Evolutionary conservation across 2,329 filamentous ascomycete genomes (phyloP).

Genomic region (Lachnellula subtilissima): DNA sequence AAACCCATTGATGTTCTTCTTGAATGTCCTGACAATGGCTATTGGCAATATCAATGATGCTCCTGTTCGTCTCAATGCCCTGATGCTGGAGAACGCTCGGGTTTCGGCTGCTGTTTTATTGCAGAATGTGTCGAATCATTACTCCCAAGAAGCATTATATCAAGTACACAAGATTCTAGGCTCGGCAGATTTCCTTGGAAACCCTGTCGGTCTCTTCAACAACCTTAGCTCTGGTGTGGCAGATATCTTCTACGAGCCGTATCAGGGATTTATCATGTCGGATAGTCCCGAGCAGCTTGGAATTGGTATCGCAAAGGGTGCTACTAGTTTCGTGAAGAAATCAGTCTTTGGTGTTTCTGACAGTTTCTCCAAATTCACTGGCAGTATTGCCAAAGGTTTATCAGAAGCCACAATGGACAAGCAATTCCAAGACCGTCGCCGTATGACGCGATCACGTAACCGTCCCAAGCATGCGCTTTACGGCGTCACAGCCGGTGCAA

Average conservation of each 20-base stretch:
- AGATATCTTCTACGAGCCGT: conserved; percentile 98
- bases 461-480: conserved; percentile 95
- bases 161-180: conserved; percentile 97
- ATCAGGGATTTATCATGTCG: conserved; percentile 94
- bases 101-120: conserved; percentile 81
- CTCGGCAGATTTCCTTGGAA: conserved; percentile 94
- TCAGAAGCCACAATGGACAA: conserved; percentile 95
- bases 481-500: conserved; percentile 90
- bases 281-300: conserved; percentile 94
- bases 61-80: conserved; percentile 84
- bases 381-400: conserved; percentile 92
- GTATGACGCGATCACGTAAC: conserved; percentile 89
- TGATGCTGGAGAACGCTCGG: conserved; percentile 91
- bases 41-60: conserved; percentile 99
- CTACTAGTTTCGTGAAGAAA: conserved; percentile 97
- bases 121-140: conserved; percentile 86
- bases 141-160: conserved; percentile 91
- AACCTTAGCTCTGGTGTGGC: conserved; percentile 95
- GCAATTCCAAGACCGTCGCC: conserved; percentile 93
- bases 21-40: conserved; percentile 98
- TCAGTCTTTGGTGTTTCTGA: conserved; percentile 96
- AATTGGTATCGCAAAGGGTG: conserved; percentile 91
- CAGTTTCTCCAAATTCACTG: conserved; percentile 96
- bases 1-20: conserved; percentile 97
- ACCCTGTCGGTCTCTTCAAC: conserved; percentile 96